A percentile compares a stretch with the other conserved stretches of the same genome.
phyloP scores from a whole-genome alignment of 1,284 basidiomycete species.

The Malassezia furfur region DNA sequence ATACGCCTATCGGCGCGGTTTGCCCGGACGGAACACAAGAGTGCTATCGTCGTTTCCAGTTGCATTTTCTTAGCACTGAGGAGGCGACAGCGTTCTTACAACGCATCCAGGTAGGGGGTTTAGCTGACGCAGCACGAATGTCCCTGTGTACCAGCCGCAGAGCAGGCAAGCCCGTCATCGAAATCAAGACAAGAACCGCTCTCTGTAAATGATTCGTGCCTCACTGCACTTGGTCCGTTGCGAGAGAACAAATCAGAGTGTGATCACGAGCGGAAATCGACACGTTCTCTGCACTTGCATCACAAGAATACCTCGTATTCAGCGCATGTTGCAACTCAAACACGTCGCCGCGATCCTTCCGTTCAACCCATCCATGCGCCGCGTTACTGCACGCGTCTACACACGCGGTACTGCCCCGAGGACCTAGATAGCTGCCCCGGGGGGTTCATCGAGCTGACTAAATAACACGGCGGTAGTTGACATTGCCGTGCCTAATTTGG shows the following conservation, averaged over 20 bases:
- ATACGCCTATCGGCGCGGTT: no score
- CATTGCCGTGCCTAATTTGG: not conserved
- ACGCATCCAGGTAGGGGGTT: not conserved
- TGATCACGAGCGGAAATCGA: no score
- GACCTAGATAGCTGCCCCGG: not conserved
- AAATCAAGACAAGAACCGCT: no score
- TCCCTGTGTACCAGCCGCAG: constrained; percentile 3
- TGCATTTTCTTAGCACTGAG: constrained; percentile 1
- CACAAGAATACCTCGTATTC: no score
- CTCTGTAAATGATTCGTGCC: no score
- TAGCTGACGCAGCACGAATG: constrained; percentile 6
- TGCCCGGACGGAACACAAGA: no score
- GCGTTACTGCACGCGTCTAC: not conserved
- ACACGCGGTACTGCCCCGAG: not conserved
- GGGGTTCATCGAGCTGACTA: not conserved
- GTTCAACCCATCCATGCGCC: not conserved
- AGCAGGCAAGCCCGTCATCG: not conserved
- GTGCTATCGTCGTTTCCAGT: constrained; percentile 5
- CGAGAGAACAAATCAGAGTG: no score
- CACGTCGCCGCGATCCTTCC: no score
- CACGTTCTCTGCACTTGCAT: no score
- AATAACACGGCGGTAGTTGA: not conserved
- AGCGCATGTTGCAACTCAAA: no score
- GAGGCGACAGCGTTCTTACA: constrained; percentile 2
- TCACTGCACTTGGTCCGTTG: no score